phyloP scores from a whole-genome alignment of 176 grass and related monocot species.

The Carex pumila region DNA sequence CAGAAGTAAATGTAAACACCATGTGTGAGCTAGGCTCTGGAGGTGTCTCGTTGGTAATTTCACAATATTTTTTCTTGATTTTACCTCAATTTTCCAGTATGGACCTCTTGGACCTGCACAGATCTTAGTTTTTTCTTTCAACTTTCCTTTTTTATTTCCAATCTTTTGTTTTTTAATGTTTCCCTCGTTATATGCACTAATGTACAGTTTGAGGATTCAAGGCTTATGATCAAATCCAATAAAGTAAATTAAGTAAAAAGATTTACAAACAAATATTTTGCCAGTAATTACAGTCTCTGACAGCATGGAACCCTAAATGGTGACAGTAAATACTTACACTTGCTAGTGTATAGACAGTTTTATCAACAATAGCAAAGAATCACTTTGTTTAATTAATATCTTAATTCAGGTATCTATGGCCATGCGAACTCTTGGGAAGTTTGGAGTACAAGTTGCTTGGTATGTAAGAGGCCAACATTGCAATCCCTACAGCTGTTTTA shows the following conservation, averaged over 20 bases:
- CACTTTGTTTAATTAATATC: background rate
- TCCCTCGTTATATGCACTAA: background rate
- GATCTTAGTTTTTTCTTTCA: background rate
- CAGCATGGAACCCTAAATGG: background rate
- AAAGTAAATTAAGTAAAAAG: background rate
- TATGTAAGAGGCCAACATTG: constrained; percentile 34
- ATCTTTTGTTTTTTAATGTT: background rate
- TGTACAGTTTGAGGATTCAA: background rate
- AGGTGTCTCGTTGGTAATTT: constrained; percentile 85
- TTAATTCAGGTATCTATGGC: constrained; percentile 81
- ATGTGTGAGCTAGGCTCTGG: constrained; percentile 97
- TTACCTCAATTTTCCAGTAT: background rate
- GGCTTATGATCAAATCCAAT: background rate
- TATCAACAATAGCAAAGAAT: background rate
- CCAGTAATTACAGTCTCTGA: background rate
- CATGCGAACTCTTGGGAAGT: constrained; percentile 71
- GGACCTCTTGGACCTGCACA: background rate
- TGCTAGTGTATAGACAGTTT: background rate
- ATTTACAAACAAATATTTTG: background rate
- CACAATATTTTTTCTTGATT: background rate
- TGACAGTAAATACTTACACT: background rate
- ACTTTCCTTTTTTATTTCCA: background rate
- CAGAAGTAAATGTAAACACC: constrained; percentile 97
- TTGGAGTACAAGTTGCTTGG: constrained; percentile 76
- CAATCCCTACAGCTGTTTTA: background rate